phyloP scores from a whole-genome alignment of 2,329 filamentous ascomycete genomes.

The Epichloe brachyelytri region DNA sequence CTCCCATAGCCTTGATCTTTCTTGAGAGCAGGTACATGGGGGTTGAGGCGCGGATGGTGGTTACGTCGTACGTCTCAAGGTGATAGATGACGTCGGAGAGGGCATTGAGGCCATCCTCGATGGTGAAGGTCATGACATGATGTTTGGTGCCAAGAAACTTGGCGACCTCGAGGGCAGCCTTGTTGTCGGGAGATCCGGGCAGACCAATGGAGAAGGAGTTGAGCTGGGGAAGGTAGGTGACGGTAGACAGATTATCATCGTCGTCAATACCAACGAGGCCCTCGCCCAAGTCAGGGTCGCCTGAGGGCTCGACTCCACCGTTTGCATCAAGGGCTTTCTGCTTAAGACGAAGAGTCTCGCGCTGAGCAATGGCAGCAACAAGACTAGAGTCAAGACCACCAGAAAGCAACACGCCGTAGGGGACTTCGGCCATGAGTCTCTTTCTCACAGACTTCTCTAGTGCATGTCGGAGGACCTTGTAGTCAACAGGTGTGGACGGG shows the following conservation, averaged over 20 bases:
- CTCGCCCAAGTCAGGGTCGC: constrained; percentile 47
- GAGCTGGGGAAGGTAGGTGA: constrained; percentile 85
- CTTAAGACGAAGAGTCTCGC: constrained; percentile 72
- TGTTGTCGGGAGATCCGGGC: constrained; percentile 81
- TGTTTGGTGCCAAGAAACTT: constrained; percentile 96
- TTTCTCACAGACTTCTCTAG: constrained; percentile 90
- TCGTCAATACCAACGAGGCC: constrained; percentile 91
- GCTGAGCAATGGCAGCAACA: constrained; percentile 88
- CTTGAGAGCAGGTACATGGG: constrained; percentile 96
- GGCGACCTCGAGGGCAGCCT: constrained; percentile 83
- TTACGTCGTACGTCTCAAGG: constrained; percentile 95
- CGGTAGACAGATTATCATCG: constrained; percentile 74
- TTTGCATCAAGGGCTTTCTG: constrained; percentile 43
- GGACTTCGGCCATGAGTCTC: constrained; percentile 96
- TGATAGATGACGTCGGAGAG: constrained; percentile 97
- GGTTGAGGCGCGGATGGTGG: constrained; percentile 93
- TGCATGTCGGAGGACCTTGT: constrained; percentile 66
- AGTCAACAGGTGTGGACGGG: constrained; percentile 68
- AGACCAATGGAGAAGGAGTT: constrained; percentile 99
- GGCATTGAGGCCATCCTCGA: constrained; percentile 93
- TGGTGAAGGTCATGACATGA: constrained; percentile 95
- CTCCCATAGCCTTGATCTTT: constrained; percentile 98
- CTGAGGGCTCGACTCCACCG: constrained; percentile 27
- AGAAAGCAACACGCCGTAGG: constrained; percentile 89
- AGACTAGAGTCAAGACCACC: constrained; percentile 92